These are phyloP conservation scores for Polychytrium aggregatum DNA, from an alignment of 192 early-diverging fungal species.

Conservation along the genomic window DNA sequence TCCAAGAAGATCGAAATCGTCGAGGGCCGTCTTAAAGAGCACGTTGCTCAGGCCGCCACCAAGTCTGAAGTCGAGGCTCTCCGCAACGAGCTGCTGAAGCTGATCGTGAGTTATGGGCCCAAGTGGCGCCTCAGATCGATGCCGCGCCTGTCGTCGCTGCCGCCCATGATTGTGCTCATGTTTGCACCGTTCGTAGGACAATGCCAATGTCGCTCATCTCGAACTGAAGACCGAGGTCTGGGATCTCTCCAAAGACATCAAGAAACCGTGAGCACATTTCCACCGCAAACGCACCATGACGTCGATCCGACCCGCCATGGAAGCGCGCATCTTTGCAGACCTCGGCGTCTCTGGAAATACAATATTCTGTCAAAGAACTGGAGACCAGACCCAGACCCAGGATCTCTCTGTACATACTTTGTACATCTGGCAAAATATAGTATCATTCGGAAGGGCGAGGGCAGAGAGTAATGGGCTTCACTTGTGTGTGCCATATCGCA, in stretches of 20 bases:
- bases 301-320: too few species aligned
- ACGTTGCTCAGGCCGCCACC: conserved; percentile 47
- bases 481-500: too few species aligned
- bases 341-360: too few species aligned
- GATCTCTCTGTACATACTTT: too few species aligned
- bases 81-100: conserved; percentile 24
- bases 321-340: too few species aligned
- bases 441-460: too few species aligned
- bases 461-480: too few species aligned
- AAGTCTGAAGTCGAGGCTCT: conserved; percentile 26
- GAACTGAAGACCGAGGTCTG: conserved; percentile 77
- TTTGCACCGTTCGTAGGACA: conserved; percentile 34
- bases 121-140: not conserved
- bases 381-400: too few species aligned
- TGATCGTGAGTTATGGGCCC: conserved; percentile 14
- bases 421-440: too few species aligned
- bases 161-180: not conserved
- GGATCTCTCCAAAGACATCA: conserved; percentile 42
- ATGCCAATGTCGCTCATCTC: conserved; percentile 65
- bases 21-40: conserved; percentile 47
- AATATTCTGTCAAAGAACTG: too few species aligned
- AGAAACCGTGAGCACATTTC: too few species aligned
- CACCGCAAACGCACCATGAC: too few species aligned
- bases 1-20: conserved; percentile 67
- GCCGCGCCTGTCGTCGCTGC: not conserved